Base-by-base conservation (phyloP, 1,139 yeast species). In the Scheffersomyces stambukii region DNA sequence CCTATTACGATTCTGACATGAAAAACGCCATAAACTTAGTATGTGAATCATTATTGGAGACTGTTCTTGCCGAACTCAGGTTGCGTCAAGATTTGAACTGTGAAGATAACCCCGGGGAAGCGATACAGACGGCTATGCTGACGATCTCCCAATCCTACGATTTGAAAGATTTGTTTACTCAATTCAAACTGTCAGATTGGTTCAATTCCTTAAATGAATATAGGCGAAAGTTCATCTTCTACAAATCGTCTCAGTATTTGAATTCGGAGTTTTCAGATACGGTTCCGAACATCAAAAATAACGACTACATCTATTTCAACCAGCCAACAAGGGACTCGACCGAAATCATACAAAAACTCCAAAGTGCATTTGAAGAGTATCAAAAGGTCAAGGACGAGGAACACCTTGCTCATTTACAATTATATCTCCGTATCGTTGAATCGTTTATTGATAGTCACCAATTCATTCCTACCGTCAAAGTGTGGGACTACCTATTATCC, bases 181-280 rank as follows among this genome's bases (percentile, higher is more conserved):
- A 34, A 3, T 25, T 50, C 4, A 40, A 39, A 17, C 10, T 16
- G 2, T 38, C 43, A 8, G 41, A 38, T 21, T 23, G 33, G 11
- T 60, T 59, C 33, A 42, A 41, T 29, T 54, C 58, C 0, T 17
- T 40, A 11, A 32, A 31, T 15, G 29, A 30, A 8, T 41, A 38
- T 23, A 26, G 46, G 18, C 11, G 8, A 4, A 25, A 30, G n/a
- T 42, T 42, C 13, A 26, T 29, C 18, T 36, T 52, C 30, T 49
- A 43, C 41, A 60, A 58, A 31, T 55, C 68, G 2, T 57, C 60
- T 1, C 57, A 60, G 19, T 50, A 49, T 41, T 42, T 61, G 16
- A 62, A 56, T 29, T 57, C 59, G 30, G 52, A 53, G 22, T 57
- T 57, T 12, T 19, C 33, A 1, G 41, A 38, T 20, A 14, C 27